Evolutionary conservation across 1,139 yeast species (phyloP), one percentile per base, ranked within the genome.

Genomic region (Kodamaea derodonti): DNA sequence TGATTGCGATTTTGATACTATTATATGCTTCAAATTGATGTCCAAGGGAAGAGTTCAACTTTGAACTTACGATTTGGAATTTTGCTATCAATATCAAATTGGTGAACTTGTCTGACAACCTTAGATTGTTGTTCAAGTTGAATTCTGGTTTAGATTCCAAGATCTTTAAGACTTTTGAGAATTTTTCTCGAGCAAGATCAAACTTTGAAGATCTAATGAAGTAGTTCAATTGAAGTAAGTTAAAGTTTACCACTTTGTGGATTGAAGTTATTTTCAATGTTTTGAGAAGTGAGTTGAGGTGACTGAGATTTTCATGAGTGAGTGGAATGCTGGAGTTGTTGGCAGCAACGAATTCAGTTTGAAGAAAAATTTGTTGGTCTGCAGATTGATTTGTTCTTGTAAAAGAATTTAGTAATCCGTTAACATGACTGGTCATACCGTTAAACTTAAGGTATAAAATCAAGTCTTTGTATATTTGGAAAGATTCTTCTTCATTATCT

Each of bases 401-500:
- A 5, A 27, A 11, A 7, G 23, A 16, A 4, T 41, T 38, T n/a
- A 58, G 43, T 3, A 69, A 36, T 3, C 43, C 36, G 9, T 56
- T 41, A 3, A 57, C 31, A 6, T 54, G 37, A 14, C 62, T 64
- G 32, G 62, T 52, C 27, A 64, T 54, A 12, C 62, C 60, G 42
- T 65, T 63, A 34, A 59, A 67, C 30, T 52, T 55, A 39, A 74
- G 51, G 44, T 62, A 72, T 4, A 47, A 47, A 3, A 69, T 41
- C 11, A 72, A 36, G 10, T 45, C 44, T 23, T 46, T 49, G 4
- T 69, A 34, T 27, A 72, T 62, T 3, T 53, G 53, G 5, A 41
- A 24, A 40, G 73, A 77, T 40, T 15, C 9, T 18, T 29, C 27
- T 33, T 27, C 33, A 7, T 6, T n/a, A n/a, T n/a, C 13, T 14